Base-by-base conservation (phyloP, 2,329 filamentous ascomycete genomes). In the Aspergillus cejpii region DNA sequence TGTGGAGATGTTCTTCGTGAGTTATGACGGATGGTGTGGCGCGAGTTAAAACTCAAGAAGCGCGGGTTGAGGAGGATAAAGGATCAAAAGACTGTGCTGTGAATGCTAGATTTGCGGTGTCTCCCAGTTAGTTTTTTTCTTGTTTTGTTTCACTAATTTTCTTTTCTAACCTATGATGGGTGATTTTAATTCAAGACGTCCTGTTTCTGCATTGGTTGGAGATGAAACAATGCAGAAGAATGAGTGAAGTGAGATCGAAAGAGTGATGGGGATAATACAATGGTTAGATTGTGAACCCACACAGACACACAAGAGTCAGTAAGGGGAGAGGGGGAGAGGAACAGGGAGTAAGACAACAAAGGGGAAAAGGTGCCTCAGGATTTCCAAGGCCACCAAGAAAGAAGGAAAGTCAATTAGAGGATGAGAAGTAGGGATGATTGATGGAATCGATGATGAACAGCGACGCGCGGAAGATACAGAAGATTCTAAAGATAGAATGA, bases 401-500 rank as follows among this genome's bases (percentile, higher is more conserved):
- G 10, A 27, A 20, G 15, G n/a, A 17, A 39, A 27, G 15, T 33
- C 31, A 23, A 44, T 29, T 12, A 31, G 43, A 41, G 28, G 31
- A 45, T 12, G 34, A 49, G 37, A 28, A 24, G 36, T 40, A 23
- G 41, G 52, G 43, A 45, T 45, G 43, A 44, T 43, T 44, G 43
- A 48, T 43, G 42, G 41, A 52, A 52, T 54, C 45, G 48, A 42
- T 53, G 46, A 45, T 52, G 49, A 44, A 53, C 38, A 40, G 54
- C 48, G 52, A 52, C 49, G 51, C 53, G 48, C 57, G 57, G 47
- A 54, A 55, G 45, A 52, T 58, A 47, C 57, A 61, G 53, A 61
- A 54, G 52, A 61, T 62, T 54, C 60, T 63, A 57, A 65, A 60
- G 55, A 63, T 61, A 62, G 58, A 54, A 46, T 40, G 31, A 29